Evolutionary conservation across 2,329 filamentous ascomycete species (phyloP).

Genomic region (Ceratocystis lukuohia): DNA sequence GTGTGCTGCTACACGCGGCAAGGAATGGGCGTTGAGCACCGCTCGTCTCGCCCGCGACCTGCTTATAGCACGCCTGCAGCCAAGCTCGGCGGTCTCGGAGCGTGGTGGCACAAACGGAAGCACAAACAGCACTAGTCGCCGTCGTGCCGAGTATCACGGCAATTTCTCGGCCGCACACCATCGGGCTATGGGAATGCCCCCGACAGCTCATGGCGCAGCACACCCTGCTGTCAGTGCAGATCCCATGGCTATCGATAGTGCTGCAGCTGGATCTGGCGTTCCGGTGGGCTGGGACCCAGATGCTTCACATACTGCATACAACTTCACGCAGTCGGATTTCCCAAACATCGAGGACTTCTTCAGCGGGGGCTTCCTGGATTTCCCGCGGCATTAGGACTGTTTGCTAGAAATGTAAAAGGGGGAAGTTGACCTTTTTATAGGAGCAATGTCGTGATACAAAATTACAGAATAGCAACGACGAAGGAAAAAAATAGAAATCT

Average conservation of each 20-base stretch:
- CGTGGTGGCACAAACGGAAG: background rate
- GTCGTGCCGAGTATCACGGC: slow-evolving; percentile 9
- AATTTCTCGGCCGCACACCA: slow-evolving; percentile 13
- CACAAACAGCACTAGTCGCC: background rate
- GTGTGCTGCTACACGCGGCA: slow-evolving; percentile 17
- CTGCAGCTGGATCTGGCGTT: background rate
- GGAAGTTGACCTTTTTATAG: background rate
- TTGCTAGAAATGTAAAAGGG: background rate
- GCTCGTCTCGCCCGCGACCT: slow-evolving; percentile 17
- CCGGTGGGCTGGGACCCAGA: background rate
- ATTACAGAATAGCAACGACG: background rate
- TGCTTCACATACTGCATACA: slow-evolving; percentile 1
- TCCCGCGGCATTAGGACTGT: slow-evolving; percentile 8
- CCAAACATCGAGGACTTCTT: slow-evolving; percentile 19
- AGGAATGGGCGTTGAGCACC: slow-evolving; percentile 18
- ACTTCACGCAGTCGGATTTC: slow-evolving; percentile 10
- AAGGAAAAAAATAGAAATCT: background rate
- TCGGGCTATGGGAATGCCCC: background rate
- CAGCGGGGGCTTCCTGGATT: slow-evolving; percentile 19
- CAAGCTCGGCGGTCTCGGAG: slow-evolving; percentile 1
- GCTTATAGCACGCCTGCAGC: slow-evolving; percentile 16
- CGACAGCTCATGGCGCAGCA: background rate
- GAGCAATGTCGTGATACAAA: background rate
- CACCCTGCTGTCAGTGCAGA: background rate
- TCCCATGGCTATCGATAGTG: slow-evolving; percentile 16